Base-by-base conservation (phyloP, 2,329 filamentous ascomycete genomes). In the Fusarium sarcochroum region DNA sequence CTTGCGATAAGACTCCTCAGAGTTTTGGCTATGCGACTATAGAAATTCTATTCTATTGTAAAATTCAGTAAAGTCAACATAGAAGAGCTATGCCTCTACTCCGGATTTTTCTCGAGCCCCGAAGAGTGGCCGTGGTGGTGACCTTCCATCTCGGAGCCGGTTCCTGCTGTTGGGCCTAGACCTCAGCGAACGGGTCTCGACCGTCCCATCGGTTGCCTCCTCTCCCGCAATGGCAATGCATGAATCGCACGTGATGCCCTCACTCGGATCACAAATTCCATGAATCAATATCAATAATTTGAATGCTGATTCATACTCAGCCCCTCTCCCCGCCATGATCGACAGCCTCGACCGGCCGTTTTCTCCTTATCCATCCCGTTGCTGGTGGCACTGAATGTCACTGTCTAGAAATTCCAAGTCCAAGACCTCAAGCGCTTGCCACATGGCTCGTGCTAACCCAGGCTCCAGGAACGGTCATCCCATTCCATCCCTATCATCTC, bases 391-490 rank as follows among this genome's bases (percentile, higher is more conserved):
- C 66, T 23, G 69, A 46, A 62, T 59, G 59, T 60, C 54, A 54
- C 25, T 38, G 44, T n/a, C 62, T 25, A 30, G 50, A 49, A 35
- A 20, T 40, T 35, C 54, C 52, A 49, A 40, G 54, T 37, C 45
- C 11, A 17, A 52, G 40, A 42, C 50, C 46, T 60, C 32, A 41
- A 68, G 55, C 41, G 37, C 45, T 68, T 64, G 53, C 64, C 42
- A 40, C 18, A 46, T 56, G 68, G 70, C 68, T 73, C 66, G 68
- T 73, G 68, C 70, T 59, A 63, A 45, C 42, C 48, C 52, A 66
- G 60, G 48, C 63, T 42, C 48, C 52, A 66, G 60, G 48, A 66
- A 61, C 49, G 45, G 18, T 44, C 44, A 58, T 56, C 42, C 66
- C 58, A 60, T 66, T 54, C 63, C 44, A 58, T 56, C 42, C 66